phyloP scores from a whole-genome alignment of 2,329 filamentous ascomycete genomes.

The Albifimbria verrucaria region DNA sequence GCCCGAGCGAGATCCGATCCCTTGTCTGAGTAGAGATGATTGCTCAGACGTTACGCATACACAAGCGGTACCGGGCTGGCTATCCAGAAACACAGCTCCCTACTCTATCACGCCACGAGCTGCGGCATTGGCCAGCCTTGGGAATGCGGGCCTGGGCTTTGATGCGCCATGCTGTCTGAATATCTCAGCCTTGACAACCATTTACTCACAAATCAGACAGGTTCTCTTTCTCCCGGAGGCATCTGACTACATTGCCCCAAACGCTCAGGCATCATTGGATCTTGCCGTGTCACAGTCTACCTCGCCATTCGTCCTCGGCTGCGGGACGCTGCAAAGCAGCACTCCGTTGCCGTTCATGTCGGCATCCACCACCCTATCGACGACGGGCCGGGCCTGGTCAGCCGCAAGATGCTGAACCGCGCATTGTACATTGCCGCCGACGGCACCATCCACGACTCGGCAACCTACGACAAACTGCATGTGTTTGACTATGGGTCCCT shows the following conservation, averaged over 20 bases:
- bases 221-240: constrained; percentile 91
- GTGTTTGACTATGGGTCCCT: constrained; percentile 70
- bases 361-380: constrained; percentile 74
- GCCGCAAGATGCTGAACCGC: constrained; percentile 44
- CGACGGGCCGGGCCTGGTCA: constrained; percentile 11
- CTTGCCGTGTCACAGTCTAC: constrained; percentile 64
- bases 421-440: constrained; percentile 47
- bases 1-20: too few relatives aligned
- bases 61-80: too few relatives aligned
- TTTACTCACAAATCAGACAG: constrained; percentile 31
- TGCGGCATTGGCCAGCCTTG: too few relatives aligned
- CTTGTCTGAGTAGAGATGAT: too few relatives aligned
- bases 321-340: constrained; percentile 60
- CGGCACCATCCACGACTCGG: constrained; percentile 38
- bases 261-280: constrained; percentile 63
- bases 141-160: background rate
- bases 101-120: too few relatives aligned
- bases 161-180: background rate
- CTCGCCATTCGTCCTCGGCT: constrained; percentile 77
- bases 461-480: constrained; percentile 81
- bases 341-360: constrained; percentile 72
- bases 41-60: too few relatives aligned
- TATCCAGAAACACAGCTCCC: too few relatives aligned
- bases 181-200: background rate
- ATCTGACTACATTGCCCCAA: constrained; percentile 78